Base-by-base conservation (phyloP, 2,329 filamentous ascomycete genomes). In the Aspergillus viridinutans region DNA sequence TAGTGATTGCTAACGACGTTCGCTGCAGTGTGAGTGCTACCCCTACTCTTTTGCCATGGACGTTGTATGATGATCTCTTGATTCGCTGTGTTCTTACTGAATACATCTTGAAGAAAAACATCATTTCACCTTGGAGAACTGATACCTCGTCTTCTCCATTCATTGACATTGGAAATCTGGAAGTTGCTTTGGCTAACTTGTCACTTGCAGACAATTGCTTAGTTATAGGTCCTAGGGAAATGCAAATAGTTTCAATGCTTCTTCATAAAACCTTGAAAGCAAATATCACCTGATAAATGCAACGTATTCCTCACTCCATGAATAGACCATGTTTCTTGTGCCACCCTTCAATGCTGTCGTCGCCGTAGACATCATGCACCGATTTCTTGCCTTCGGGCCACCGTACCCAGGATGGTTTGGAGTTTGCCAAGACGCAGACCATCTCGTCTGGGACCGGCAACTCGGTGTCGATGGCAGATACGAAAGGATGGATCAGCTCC, bases 11-110 rank as follows among this genome's bases (percentile, higher is more conserved):
- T 43, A 49, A 26, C 32, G n/a, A n/a, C 9, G 12, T 26, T 50
- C 17, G 48, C 32, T 26, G 55, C 53, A 64, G 50, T 55, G 69
- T 72, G 54, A 69, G 70, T 68, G 17, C 20, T 12, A 14, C 49
- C n/a, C 4, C 17, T 32, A 25, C 53, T 20, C 26, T 28, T 52
- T 53, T 56, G 58, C 29, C 52, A 50, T 45, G 6, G 43, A 40
- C 45, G 40, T 64, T 65, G 40, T 62, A 75, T 85, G 84, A 86
- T 85, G 83, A 86, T 78, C 73, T 78, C 75, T 72, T 76, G 72
- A 80, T 80, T 84, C 80, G 82, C 83, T 86, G 82, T 85, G 81
- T 85, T 85, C 80, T 85, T 84, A 75, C 83, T 72, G 82, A 85
- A 76, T 69, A 69, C 75, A 47, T 76, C 66, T 81, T 85, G 83